Conservation (phyloP, 148 eudicot species). For the Polygonum maritimum region DNA sequence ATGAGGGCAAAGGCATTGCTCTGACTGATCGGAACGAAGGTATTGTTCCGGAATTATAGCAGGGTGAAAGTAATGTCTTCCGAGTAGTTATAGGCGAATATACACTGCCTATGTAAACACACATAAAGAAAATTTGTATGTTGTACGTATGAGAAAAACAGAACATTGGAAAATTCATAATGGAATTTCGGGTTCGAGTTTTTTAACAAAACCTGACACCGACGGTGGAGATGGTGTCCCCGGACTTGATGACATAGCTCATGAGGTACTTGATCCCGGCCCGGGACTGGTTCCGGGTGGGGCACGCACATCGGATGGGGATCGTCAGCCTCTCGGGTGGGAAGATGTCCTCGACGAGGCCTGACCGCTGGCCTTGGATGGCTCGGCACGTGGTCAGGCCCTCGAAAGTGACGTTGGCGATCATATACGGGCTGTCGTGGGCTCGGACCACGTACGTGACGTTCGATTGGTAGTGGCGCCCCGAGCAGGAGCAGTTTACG, state of each 20-base stretch:
- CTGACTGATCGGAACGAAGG: too few species aligned
- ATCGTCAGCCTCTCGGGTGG: not conserved
- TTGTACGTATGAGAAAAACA: too few species aligned
- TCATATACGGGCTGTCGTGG: not conserved
- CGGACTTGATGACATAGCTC: constrained; percentile 1
- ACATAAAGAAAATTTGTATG: too few species aligned
- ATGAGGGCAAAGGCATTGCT: too few species aligned
- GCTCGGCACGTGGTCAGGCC: constrained; percentile 14
- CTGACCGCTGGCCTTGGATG: not conserved
- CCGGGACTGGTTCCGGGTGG: not conserved
- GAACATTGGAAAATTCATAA: too few species aligned
- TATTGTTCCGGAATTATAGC: too few species aligned
- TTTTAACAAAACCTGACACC: not conserved
- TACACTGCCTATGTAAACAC: too few species aligned
- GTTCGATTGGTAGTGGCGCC: constrained; percentile 6
- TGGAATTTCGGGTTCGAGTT: too few species aligned
- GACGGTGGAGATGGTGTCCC: not conserved
- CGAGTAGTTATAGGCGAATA: too few species aligned
- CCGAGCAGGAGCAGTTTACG: constrained; percentile 11
- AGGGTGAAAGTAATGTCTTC: not conserved
- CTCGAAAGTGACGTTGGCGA: constrained; percentile 6
- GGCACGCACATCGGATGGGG: constrained; percentile 14
- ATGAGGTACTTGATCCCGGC: constrained; percentile 9
- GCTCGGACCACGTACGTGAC: not conserved
- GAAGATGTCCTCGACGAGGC: not conserved